Percentiles rank a stretch among this genome's conserved stretches.
These are phyloP conservation scores for Hypomyces rosellus DNA, from an alignment of 2,329 filamentous ascomycete genomes.

Conservation along the genomic window DNA sequence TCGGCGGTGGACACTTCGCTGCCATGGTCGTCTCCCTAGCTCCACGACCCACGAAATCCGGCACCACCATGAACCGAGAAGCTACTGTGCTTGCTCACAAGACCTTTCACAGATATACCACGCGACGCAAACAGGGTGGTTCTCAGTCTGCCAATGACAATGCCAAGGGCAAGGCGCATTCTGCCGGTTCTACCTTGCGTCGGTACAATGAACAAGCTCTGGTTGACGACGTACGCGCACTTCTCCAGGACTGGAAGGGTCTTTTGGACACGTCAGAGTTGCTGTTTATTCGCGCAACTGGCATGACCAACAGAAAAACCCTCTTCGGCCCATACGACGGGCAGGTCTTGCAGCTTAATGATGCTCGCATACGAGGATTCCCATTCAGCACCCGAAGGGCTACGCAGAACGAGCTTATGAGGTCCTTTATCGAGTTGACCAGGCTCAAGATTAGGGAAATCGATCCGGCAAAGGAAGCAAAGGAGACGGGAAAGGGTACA, in stretches of 20 bases:
- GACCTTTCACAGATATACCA: slow-evolving; percentile 96
- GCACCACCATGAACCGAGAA: slow-evolving; percentile 68
- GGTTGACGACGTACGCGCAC: slow-evolving; percentile 74
- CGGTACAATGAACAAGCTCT: slow-evolving; percentile 92
- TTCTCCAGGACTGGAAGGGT: slow-evolving; percentile 77
- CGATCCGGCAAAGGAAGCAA: slow-evolving; percentile 54
- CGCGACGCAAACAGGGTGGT: slow-evolving; percentile 90
- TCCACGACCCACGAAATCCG: slow-evolving; percentile 67
- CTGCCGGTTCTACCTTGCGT: slow-evolving; percentile 81
- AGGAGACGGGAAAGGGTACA: slow-evolving; percentile 32
- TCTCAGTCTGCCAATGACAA: slow-evolving; percentile 91
- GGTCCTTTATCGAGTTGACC: slow-evolving; percentile 89
- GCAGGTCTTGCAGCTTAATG: slow-evolving; percentile 73
- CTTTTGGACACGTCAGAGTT: slow-evolving; percentile 80
- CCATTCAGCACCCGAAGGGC: slow-evolving; percentile 89
- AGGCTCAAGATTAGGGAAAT: slow-evolving; percentile 79
- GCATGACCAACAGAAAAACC: slow-evolving; percentile 76
- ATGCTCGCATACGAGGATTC: slow-evolving; percentile 76
- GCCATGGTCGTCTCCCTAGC: slow-evolving; percentile 90
- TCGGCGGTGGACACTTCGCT: slow-evolving; percentile 94
- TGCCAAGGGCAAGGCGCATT: slow-evolving; percentile 89
- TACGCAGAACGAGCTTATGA: slow-evolving; percentile 91
- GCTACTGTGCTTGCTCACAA: slow-evolving; percentile 90
- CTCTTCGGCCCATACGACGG: slow-evolving; percentile 88
- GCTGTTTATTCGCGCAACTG: slow-evolving; percentile 84